A percentile compares a stretch with the other conserved stretches of the same genome.
phyloP scores from a whole-genome alignment of 2,329 filamentous ascomycete genomes.

The Biscogniauxia sp. region DNA sequence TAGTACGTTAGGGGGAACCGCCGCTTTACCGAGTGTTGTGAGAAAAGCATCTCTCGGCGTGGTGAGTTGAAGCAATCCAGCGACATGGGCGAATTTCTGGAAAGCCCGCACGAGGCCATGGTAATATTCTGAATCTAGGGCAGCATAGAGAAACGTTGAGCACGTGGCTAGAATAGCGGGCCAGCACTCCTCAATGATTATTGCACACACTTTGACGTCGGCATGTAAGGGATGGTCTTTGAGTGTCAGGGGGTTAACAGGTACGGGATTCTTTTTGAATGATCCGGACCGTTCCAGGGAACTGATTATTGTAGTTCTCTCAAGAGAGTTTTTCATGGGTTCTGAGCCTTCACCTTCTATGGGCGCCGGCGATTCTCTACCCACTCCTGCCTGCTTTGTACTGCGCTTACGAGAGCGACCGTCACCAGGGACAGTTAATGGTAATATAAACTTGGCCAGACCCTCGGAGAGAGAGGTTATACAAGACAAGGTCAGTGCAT shows the following conservation, averaged over 20 bases:
- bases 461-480: conserved; percentile 89
- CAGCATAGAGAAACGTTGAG: conserved; percentile 90
- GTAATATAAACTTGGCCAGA: conserved; percentile 88
- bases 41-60: conserved; percentile 93
- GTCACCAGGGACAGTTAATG: conserved; percentile 81
- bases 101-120: conserved; percentile 88
- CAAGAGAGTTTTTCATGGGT: conserved; percentile 29
- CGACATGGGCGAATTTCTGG: conserved; percentile 92
- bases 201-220: conserved; percentile 74
- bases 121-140: conserved; percentile 91
- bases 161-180: conserved; percentile 91
- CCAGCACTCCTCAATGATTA: conserved; percentile 90
- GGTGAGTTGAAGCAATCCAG: conserved; percentile 77
- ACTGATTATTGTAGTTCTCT: conserved; percentile 25
- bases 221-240: conserved; percentile 68
- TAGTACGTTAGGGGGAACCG: conserved; percentile 78
- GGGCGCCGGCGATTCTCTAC: conserved; percentile 42
- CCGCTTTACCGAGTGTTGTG: conserved; percentile 89
- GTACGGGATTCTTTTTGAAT: conserved; percentile 72
- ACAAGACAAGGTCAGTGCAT: conserved; percentile 83
- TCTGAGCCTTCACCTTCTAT: conserved; percentile 36
- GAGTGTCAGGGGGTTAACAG: conserved; percentile 77
- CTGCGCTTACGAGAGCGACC: conserved; percentile 50
- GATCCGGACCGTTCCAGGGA: conserved; percentile 61
- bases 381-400: conserved; percentile 41